Conservation (phyloP, 352 stramenopile species). For the Thalassiosira mediterranea region DNA sequence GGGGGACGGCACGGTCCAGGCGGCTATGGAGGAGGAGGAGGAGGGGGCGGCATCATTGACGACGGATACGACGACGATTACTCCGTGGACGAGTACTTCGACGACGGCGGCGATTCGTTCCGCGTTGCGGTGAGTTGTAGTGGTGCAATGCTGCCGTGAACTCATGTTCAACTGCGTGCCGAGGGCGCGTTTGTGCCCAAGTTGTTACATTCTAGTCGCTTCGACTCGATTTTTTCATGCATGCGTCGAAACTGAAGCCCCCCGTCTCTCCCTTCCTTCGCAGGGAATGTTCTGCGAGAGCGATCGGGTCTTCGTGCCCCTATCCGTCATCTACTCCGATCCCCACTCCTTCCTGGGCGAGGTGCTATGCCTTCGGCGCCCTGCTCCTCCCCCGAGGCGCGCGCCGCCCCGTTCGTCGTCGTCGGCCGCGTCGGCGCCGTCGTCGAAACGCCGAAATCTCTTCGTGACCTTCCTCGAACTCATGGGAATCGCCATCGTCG, state of each 20-base stretch:
- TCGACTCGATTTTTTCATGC: too few species aligned
- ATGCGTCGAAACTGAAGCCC: too few species aligned
- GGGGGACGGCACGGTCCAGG: background rate
- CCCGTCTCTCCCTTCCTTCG: too few species aligned
- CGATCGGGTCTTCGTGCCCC: conserved; percentile 35
- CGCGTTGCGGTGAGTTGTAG: background rate
- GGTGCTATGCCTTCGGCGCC: conserved; percentile 26
- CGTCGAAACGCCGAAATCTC: conserved; percentile 9
- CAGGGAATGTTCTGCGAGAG: conserved; percentile 47
- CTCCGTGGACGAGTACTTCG: conserved; percentile 36
- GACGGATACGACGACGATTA: conserved; percentile 33
- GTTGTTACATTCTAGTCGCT: too few species aligned
- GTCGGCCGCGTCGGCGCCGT: background rate
- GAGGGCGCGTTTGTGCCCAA: too few species aligned
- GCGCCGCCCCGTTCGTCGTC: background rate
- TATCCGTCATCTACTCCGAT: conserved; percentile 42
- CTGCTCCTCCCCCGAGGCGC: background rate
- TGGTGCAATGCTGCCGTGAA: conserved; percentile 16
- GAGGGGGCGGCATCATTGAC: background rate
- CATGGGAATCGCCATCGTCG: conserved; percentile 21
- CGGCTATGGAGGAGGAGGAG: background rate
- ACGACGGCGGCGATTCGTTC: background rate
- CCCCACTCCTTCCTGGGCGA: conserved; percentile 30
- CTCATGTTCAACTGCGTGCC: background rate
- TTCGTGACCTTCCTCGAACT: conserved; percentile 38